phyloP scores from a whole-genome alignment of 768 basidiomycete species.

The Lyophyllum shimeji region DNA sequence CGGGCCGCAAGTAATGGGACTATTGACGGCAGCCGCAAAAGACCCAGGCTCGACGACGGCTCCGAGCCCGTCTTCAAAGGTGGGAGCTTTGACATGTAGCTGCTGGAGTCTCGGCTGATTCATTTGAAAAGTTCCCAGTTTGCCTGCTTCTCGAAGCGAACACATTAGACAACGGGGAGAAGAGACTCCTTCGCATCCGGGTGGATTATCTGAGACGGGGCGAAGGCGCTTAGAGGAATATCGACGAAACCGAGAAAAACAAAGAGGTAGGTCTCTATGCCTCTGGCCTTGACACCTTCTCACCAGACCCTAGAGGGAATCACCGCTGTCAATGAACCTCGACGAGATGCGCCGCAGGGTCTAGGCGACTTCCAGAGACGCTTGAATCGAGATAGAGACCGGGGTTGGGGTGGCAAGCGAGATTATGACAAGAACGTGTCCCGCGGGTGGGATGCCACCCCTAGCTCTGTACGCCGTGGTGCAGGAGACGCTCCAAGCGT shows the following conservation, averaged over 20 bases:
- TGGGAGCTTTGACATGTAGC: slow-evolving; percentile 22
- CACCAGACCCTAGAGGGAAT: slow-evolving; percentile 61
- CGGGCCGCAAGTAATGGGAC: slow-evolving; percentile 57
- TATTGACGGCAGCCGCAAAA: slow-evolving; percentile 60
- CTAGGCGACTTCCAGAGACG: slow-evolving; percentile 92
- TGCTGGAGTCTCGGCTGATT: slow-evolving; percentile 8
- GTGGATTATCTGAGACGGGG: slow-evolving; percentile 80
- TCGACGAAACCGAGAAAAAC: slow-evolving; percentile 66
- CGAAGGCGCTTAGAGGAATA: slow-evolving; percentile 75
- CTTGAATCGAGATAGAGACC: slow-evolving; percentile 70
- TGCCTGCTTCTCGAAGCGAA: slow-evolving; percentile 57
- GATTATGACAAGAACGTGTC: slow-evolving; percentile 28
- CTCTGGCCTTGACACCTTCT: not conserved
- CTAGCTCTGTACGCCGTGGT: slow-evolving; percentile 53
- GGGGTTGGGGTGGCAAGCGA: slow-evolving; percentile 47
- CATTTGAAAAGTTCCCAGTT: slow-evolving; percentile 66
- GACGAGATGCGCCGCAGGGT: slow-evolving; percentile 66
- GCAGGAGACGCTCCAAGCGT: slow-evolving; percentile 73
- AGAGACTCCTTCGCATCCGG: slow-evolving; percentile 93
- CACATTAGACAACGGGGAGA: slow-evolving; percentile 74
- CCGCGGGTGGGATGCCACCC: slow-evolving; percentile 58
- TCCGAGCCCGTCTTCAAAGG: slow-evolving; percentile 87
- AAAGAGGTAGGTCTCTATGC: slow-evolving; percentile 48
- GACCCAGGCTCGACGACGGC: slow-evolving; percentile 56
- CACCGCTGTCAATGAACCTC: slow-evolving; percentile 52